Percentiles rank a stretch among this genome's conserved stretches.
Evolutionary conservation across 148 eudicot species (phyloP).

Genomic region (Selenicereus undatus): DNA sequence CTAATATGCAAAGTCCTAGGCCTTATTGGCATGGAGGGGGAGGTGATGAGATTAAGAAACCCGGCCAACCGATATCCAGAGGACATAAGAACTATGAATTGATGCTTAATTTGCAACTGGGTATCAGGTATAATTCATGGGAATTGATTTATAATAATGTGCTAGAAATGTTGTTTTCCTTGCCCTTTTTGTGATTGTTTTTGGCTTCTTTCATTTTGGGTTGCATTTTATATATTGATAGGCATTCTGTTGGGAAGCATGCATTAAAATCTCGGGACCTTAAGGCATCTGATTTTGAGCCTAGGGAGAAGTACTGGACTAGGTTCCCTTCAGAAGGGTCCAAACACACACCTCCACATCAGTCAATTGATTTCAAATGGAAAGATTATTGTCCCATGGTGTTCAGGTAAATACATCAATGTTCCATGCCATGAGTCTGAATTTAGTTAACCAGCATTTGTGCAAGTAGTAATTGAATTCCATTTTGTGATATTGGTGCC

Average conservation of each 20-base stretch:
- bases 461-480: background rate
- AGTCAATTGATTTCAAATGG: slow-evolving; percentile 71
- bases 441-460: background rate
- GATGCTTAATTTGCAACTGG: slow-evolving; percentile 71
- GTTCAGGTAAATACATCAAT: slow-evolving; percentile 44
- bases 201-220: background rate
- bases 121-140: slow-evolving; percentile 40
- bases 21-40: slow-evolving; percentile 47
- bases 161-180: background rate
- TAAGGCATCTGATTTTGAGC: slow-evolving; percentile 48
- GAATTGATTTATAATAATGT: background rate
- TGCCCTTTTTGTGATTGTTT: background rate
- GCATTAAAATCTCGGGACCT: slow-evolving; percentile 52
- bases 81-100: slow-evolving; percentile 66
- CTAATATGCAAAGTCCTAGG: slow-evolving; percentile 19
- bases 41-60: slow-evolving; percentile 44
- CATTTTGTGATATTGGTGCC: background rate
- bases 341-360: slow-evolving; percentile 79
- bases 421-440: background rate
- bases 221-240: slow-evolving; percentile 21
- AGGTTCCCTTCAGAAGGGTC: slow-evolving; percentile 67
- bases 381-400: slow-evolving; percentile 84
- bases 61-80: slow-evolving; percentile 44
- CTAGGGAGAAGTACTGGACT: slow-evolving; percentile 61
- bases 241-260: slow-evolving; percentile 73